Conservation (phyloP, 2,329 filamentous ascomycete genomes). For the Aspergillus fumigatus region DNA sequence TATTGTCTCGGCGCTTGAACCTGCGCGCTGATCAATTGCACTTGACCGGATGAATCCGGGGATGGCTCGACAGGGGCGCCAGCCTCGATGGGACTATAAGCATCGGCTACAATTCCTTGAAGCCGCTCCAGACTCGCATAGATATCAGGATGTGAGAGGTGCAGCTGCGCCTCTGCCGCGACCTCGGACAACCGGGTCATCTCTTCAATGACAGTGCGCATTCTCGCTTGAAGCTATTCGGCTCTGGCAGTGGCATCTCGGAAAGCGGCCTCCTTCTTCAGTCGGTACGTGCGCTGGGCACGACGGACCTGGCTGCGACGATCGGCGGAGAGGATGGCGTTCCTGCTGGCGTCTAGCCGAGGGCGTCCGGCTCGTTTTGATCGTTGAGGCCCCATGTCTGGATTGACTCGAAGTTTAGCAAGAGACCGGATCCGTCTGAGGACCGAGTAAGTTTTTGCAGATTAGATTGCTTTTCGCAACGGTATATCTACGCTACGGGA, state of each 20-base stretch:
- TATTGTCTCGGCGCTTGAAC: neutral
- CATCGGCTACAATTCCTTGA: neutral
- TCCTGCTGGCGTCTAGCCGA: too few relatives aligned
- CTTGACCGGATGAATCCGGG: neutral
- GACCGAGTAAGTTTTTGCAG: too few relatives aligned
- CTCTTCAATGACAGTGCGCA: conserved; percentile 67
- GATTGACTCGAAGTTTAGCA: too few relatives aligned
- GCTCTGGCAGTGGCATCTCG: conserved; percentile 66
- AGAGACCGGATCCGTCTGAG: too few relatives aligned
- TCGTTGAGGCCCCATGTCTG: too few relatives aligned
- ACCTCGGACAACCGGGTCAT: conserved; percentile 64
- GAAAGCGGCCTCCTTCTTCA: conserved; percentile 77
- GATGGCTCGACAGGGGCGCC: neutral
- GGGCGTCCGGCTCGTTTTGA: too few relatives aligned
- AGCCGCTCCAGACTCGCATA: neutral
- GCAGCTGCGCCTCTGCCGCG: conserved; percentile 47
- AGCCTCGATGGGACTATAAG: neutral
- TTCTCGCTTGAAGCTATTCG: conserved; percentile 59
- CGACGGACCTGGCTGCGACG: conserved; percentile 80
- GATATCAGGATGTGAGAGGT: conserved; percentile 4
- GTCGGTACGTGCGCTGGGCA: conserved; percentile 77
- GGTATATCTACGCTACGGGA: too few relatives aligned
- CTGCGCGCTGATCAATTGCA: neutral
- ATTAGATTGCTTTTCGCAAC: too few relatives aligned
- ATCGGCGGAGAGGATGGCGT: neutral